Evolutionary conservation across 768 basidiomycete species (phyloP).

Genomic region (Rhizopogon rudus): DNA sequence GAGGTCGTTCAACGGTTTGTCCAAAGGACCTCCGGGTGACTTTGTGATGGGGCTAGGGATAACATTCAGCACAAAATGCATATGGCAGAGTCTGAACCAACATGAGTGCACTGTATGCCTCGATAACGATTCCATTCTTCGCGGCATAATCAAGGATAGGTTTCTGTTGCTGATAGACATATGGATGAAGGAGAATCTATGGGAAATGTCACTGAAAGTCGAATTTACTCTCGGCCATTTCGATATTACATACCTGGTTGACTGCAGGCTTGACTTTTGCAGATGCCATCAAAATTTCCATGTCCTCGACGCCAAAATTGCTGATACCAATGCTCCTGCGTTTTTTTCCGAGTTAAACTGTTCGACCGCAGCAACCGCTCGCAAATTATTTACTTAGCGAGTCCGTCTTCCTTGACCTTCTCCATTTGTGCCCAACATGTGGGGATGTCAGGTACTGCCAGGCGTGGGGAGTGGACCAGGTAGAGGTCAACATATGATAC

Average conservation of each 20-base stretch:
- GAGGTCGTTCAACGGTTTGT: slow-evolving; percentile 13
- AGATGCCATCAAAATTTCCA: slow-evolving; percentile 35
- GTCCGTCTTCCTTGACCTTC: slow-evolving; percentile 2
- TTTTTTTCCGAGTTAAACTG: slow-evolving; percentile 6
- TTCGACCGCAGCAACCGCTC: slow-evolving; percentile 5
- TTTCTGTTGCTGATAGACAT: slow-evolving; percentile 56
- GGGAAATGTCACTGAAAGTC: neutral
- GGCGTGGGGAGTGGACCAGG: no score
- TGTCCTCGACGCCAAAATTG: slow-evolving; percentile 35
- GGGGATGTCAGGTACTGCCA: no score
- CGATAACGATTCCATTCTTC: neutral
- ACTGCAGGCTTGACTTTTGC: slow-evolving; percentile 56
- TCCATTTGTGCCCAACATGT: slow-evolving; percentile 8
- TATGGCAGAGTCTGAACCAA: slow-evolving; percentile 22
- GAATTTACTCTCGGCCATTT: neutral
- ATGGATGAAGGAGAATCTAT: slow-evolving; percentile 50
- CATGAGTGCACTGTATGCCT: slow-evolving; percentile 17
- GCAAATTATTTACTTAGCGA: no score
- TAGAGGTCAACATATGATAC: no score
- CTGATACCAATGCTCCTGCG: slow-evolving; percentile 34
- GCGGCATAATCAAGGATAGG: slow-evolving; percentile 33
- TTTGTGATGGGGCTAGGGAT: no score
- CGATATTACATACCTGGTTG: slow-evolving; percentile 54
- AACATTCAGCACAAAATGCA: no score
- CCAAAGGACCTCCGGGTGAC: no score